A percentile compares a stretch with the other conserved stretches of the same genome.
phyloP scores from a whole-genome alignment of 2,329 filamentous ascomycete species.

The Fusarium sp. region DNA sequence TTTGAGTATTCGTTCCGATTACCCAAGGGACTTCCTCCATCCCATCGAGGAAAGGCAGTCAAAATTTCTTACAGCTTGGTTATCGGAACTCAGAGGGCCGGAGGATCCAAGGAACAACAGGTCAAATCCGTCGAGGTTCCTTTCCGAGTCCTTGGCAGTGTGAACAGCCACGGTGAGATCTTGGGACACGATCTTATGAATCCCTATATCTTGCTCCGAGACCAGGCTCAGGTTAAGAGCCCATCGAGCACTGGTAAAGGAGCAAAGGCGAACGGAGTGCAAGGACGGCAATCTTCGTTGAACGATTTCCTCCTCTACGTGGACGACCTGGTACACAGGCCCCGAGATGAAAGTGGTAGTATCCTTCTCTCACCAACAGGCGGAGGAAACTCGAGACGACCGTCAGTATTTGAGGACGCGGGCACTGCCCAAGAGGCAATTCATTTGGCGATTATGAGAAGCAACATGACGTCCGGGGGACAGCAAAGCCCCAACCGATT shows the following conservation, averaged over 20 bases:
- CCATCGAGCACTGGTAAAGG: conserved; percentile 42
- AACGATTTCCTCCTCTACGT: conserved; percentile 83
- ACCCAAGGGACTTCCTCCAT: conserved; percentile 90
- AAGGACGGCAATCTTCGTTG: conserved; percentile 55
- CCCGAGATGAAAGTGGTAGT: conserved; percentile 63
- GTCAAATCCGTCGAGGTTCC: conserved; percentile 93
- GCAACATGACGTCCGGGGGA: conserved; percentile 75
- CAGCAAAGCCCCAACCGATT: conserved; percentile 91
- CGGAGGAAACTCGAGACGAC: conserved; percentile 64
- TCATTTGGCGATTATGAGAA: conserved; percentile 88
- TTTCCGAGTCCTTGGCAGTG: conserved; percentile 92
- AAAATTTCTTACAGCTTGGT: conserved; percentile 93
- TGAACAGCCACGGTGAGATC: conserved; percentile 88
- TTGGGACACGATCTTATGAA: conserved; percentile 94
- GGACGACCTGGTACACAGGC: conserved; percentile 76
- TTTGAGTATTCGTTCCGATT: conserved; percentile 90
- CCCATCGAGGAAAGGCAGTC: conserved; percentile 90
- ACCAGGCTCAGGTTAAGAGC: conserved; percentile 77
- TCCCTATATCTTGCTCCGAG: conserved; percentile 89
- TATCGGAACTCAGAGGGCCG: conserved; percentile 89
- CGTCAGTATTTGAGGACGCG: conserved; percentile 67
- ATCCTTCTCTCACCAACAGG: conserved; percentile 81
- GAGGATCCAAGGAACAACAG: conserved; percentile 81
- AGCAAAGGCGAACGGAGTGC: conserved; percentile 44
- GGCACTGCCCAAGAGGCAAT: conserved; percentile 85